phyloP scores from a whole-genome alignment of 2,329 filamentous ascomycete species.

The Thielaviopsis punctulata region DNA sequence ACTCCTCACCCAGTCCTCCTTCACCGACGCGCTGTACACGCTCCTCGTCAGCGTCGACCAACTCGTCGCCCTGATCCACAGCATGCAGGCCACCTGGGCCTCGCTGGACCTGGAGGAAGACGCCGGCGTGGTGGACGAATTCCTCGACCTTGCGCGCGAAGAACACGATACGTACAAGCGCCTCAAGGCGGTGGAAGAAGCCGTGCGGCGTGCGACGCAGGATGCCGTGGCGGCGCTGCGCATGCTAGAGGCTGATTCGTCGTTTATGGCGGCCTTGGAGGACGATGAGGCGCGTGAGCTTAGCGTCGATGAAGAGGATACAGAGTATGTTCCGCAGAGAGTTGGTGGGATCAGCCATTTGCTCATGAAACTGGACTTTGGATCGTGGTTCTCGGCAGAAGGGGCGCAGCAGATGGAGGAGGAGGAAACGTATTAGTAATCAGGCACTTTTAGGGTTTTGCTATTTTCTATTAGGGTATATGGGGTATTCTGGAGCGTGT shows the following conservation, averaged over 20 bases:
- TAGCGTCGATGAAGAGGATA: slow-evolving; percentile 20
- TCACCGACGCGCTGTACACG: slow-evolving; percentile 47
- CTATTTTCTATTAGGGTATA: too few relatives aligned
- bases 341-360: slow-evolving; percentile 69
- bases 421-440: too few relatives aligned
- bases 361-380: slow-evolving; percentile 78
- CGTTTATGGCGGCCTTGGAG: slow-evolving; percentile 29
- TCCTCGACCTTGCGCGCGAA: slow-evolving; percentile 54
- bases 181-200: slow-evolving; percentile 43
- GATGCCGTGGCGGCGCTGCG: slow-evolving; percentile 42
- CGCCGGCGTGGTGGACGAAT: slow-evolving; percentile 62
- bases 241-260: slow-evolving; percentile 26
- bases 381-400: slow-evolving; percentile 32
- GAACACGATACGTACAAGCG: slow-evolving; percentile 50
- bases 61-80: slow-evolving; percentile 58
- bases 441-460: too few relatives aligned
- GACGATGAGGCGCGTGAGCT: slow-evolving; percentile 23
- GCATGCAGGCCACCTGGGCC: slow-evolving; percentile 59
- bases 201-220: slow-evolving; percentile 51
- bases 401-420: slow-evolving; percentile 7
- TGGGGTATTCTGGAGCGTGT: too few relatives aligned
- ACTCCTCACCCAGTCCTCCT: slow-evolving; percentile 45
- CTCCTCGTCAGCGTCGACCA: slow-evolving; percentile 64
- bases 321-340: slow-evolving; percentile 48
- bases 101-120: slow-evolving; percentile 68